phyloP scores from a whole-genome alignment of 371 early-diverging fungal genomes.

The Chytridium lagenaria region DNA sequence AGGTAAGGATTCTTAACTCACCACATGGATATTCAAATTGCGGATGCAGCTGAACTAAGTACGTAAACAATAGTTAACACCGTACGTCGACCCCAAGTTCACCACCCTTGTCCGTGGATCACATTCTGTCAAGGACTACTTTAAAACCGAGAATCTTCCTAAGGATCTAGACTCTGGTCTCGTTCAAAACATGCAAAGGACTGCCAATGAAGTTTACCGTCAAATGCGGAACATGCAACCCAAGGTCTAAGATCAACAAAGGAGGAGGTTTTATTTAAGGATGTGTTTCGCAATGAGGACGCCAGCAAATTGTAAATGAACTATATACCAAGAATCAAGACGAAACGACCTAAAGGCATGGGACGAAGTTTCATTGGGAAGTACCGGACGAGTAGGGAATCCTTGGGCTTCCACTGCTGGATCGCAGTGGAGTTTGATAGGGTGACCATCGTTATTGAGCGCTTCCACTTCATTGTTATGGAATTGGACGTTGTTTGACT shows the following conservation, averaged over 20 bases:
- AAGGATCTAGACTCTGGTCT: not conserved
- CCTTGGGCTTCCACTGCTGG: not conserved
- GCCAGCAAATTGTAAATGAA: too few relatives aligned
- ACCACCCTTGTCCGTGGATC: not conserved
- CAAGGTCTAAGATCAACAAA: too few relatives aligned
- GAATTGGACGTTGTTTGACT: too few relatives aligned
- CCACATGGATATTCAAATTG: not conserved
- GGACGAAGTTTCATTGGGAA: too few relatives aligned
- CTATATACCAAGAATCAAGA: too few relatives aligned
- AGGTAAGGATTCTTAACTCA: not conserved
- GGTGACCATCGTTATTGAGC: slow-evolving; percentile 32
- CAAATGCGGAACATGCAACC: not conserved
- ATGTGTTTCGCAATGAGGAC: too few relatives aligned
- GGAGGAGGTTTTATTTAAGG: too few relatives aligned
- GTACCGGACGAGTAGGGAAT: too few relatives aligned
- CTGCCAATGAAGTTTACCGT: not conserved
- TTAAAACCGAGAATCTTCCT: not conserved
- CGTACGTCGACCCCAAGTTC: slow-evolving; percentile 9
- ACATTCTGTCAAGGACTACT: slow-evolving; percentile 5
- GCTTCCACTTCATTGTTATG: slow-evolving; percentile 15
- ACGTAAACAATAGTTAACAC: not conserved
- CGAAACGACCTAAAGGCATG: too few relatives aligned
- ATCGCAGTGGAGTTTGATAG: slow-evolving; percentile 25
- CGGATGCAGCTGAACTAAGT: not conserved
- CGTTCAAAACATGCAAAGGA: slow-evolving; percentile 3